These are phyloP conservation scores for Echeveria elegans DNA, from an alignment of 164 flowering plant genomes.

Conservation along the genomic window DNA sequence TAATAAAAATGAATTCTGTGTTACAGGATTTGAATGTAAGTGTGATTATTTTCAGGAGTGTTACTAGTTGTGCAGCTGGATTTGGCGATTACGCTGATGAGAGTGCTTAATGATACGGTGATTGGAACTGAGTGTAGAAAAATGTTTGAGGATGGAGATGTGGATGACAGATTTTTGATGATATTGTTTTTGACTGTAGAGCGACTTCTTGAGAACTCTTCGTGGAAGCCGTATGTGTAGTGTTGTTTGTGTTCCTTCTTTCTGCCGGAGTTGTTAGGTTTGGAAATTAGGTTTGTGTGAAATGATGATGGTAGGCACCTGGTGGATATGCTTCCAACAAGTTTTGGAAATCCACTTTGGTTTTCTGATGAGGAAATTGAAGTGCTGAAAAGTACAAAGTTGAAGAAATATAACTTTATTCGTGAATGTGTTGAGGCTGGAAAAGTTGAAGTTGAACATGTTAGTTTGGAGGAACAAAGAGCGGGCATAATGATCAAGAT, in stretches of 20 bases:
- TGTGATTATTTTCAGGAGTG: conserved; percentile 32
- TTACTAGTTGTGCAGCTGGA: conserved; percentile 79
- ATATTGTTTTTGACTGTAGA: conserved; percentile 60
- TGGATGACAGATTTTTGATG: conserved; percentile 89
- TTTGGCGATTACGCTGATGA: conserved; percentile 92
- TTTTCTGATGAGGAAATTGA: conserved; percentile 67
- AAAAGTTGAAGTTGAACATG: no score
- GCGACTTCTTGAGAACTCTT: conserved; percentile 73
- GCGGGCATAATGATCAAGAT: no score
- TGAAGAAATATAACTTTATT: no score
- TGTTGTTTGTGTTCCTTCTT: neutral
- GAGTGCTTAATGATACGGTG: conserved; percentile 79
- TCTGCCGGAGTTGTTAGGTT: neutral
- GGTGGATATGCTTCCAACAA: conserved; percentile 85
- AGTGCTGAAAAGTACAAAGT: conserved; percentile 46
- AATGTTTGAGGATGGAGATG: conserved; percentile 83
- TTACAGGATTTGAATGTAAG: neutral
- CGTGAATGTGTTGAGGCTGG: no score
- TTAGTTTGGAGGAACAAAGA: no score
- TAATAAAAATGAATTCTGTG: no score
- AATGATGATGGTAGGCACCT: conserved; percentile 48
- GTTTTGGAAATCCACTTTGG: conserved; percentile 91
- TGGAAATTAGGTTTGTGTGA: neutral
- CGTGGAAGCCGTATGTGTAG: conserved; percentile 87
- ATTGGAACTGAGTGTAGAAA: conserved; percentile 70